Base-by-base conservation (phyloP, 2,329 filamentous ascomycete species). In the Phyllosticta citrichinensis region DNA sequence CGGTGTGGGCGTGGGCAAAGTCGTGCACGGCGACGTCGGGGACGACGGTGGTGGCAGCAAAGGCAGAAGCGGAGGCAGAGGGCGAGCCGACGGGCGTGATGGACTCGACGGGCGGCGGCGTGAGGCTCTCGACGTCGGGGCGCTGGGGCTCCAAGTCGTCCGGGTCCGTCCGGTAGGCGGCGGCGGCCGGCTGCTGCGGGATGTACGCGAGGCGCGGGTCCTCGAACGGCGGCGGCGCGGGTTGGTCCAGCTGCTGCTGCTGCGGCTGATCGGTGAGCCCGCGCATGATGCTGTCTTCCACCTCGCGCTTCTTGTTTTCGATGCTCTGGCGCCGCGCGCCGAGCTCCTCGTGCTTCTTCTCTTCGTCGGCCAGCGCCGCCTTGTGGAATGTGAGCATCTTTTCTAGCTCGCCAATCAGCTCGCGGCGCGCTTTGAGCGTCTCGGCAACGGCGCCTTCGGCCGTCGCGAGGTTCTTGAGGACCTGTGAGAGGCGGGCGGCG, bases 401-500 rank as follows among this genome's bases (percentile, higher is more conserved):
- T 75, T 97, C 91, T 5, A 99, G 79, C 0, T 87, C 91, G 27
- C 83, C 81, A 47, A 97, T 86, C 27, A 99, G 81, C 10, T 84
- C 83, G 65, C 85, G 83, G 14, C 94, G 86, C 2, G 91, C 90
- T 70, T 93, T 92, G 71, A 99, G 90, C 66, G 88, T 90, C 68
- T 96, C 91, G 2, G 89, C 87, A 1, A 97, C 88, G 0, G 93
- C 91, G 60, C 85, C 89, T 74, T 99, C 92, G 3, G 94, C 94
- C 65, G 84, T 89, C 20, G 91, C 90, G 19, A 99, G 81, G 6
- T 86, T 88, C 77, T 94, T 97, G 59, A 97, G 81, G n/a, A 99
- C 80, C 2, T 90, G 88, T 65, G 89, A 92, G 9, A 99, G 83
- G 27, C 91, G 87, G 14, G 93, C 93, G 1, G 94, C 94, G 70